phyloP scores from a whole-genome alignment of 192 early-diverging fungal species.

The Podila epigama region DNA sequence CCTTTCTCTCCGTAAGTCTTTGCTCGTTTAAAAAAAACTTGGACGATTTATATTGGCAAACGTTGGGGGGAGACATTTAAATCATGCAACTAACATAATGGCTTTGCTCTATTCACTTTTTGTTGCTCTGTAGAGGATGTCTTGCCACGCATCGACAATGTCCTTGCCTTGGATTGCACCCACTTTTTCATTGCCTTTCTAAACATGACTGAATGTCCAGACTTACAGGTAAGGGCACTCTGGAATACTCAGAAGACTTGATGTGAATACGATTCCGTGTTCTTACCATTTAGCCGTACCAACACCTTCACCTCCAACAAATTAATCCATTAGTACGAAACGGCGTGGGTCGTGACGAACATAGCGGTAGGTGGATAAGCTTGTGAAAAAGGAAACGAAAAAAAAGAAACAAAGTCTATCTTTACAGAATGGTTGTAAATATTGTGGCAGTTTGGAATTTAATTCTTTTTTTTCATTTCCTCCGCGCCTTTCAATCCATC shows the following conservation, averaged over 20 bases:
- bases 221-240: slow-evolving; percentile 29
- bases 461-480: neutral
- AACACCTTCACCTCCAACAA: neutral
- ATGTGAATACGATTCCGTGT: neutral
- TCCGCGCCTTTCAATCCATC: neutral
- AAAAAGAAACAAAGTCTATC: neutral
- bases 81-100: too few relatives aligned
- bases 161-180: slow-evolving; percentile 38
- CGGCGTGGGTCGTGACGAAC: slow-evolving; percentile 47
- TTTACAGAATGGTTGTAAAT: too few relatives aligned
- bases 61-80: too few relatives aligned
- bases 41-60: too few relatives aligned
- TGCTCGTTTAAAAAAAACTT: too few relatives aligned
- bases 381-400: neutral
- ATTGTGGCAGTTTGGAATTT: neutral
- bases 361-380: slow-evolving; percentile 48
- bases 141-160: slow-evolving; percentile 43
- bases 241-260: neutral
- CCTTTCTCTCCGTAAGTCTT: slow-evolving; percentile 36
- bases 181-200: slow-evolving; percentile 40
- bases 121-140: slow-evolving; percentile 30
- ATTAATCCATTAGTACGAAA: slow-evolving; percentile 31
- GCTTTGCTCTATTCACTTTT: neutral
- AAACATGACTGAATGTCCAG: slow-evolving; percentile 44
- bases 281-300: too few relatives aligned